Conservation (phyloP, 2,329 filamentous ascomycete species). For the Aphanocladium album region DNA sequence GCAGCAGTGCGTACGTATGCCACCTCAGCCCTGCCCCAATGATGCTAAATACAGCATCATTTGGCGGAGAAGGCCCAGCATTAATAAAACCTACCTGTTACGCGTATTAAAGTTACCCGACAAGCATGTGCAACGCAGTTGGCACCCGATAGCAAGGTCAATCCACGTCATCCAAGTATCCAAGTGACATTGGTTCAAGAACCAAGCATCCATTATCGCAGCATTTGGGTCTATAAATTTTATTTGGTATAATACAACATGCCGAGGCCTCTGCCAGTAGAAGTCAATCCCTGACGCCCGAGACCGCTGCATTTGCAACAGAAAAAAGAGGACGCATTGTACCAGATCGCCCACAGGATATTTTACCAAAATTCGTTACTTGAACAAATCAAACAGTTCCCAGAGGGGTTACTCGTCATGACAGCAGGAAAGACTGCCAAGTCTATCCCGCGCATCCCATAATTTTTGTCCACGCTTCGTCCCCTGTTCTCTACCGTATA, state of each 20-base stretch:
- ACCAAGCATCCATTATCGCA: conserved; percentile 21
- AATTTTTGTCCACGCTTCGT: background rate
- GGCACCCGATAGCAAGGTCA: background rate
- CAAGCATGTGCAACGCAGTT: no score
- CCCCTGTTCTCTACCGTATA: conserved; percentile 12
- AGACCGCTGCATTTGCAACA: background rate
- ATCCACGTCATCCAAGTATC: background rate
- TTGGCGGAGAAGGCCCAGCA: background rate
- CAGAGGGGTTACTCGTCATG: background rate
- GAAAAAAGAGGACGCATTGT: background rate
- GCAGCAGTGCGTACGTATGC: background rate
- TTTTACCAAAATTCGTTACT: background rate
- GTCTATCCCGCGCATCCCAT: background rate
- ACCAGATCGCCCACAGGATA: background rate
- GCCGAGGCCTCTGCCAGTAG: conserved; percentile 7
- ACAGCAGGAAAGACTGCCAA: background rate
- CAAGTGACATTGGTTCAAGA: background rate
- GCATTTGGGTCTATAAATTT: conserved; percentile 20
- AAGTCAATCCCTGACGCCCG: background rate
- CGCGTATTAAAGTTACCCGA: background rate
- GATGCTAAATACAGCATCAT: background rate
- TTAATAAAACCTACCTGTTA: background rate
- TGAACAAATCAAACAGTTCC: background rate
- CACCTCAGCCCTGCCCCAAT: background rate
- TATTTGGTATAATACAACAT: conserved; percentile 28